These are phyloP conservation scores for Citrus sp. DNA, from an alignment of 345 rosid genomes.

Conservation along the genomic window DNA sequence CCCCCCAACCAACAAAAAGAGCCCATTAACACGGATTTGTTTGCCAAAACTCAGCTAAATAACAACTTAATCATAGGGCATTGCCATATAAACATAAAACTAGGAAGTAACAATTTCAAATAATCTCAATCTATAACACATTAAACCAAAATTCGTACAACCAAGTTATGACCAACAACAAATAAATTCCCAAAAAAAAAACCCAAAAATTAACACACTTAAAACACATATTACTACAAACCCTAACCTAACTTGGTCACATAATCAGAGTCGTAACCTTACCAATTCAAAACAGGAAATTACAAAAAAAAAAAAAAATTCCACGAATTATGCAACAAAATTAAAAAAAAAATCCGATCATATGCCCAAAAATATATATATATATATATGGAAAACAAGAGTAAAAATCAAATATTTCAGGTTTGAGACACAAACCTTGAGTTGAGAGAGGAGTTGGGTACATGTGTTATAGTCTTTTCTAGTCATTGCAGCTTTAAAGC, in stretches of 20 bases:
- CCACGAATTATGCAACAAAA: neutral
- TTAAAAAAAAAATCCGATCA: neutral
- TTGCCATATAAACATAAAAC: neutral
- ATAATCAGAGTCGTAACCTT: neutral
- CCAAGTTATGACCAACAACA: neutral
- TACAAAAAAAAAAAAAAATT: neutral
- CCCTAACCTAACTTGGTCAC: neutral
- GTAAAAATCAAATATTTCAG: slow-evolving; percentile 23
- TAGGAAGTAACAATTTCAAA: neutral
- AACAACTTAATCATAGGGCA: neutral
- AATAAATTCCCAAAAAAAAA: neutral
- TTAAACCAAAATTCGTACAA: neutral
- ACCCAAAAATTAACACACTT: neutral
- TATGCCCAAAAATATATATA: too few species aligned
- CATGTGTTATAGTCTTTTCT: slow-evolving; percentile 65
- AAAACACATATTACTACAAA: neutral
- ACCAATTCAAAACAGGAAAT: neutral
- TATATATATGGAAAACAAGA: neutral
- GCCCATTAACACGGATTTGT: neutral
- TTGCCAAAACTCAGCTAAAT: neutral
- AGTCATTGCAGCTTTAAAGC: slow-evolving; percentile 74
- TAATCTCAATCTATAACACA: neutral
- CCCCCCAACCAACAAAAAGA: too few species aligned
- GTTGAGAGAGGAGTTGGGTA: slow-evolving; percentile 58
- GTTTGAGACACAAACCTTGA: slow-evolving; percentile 60